phyloP scores from a whole-genome alignment of 2,329 filamentous ascomycete genomes.

The Alternaria sp. region DNA sequence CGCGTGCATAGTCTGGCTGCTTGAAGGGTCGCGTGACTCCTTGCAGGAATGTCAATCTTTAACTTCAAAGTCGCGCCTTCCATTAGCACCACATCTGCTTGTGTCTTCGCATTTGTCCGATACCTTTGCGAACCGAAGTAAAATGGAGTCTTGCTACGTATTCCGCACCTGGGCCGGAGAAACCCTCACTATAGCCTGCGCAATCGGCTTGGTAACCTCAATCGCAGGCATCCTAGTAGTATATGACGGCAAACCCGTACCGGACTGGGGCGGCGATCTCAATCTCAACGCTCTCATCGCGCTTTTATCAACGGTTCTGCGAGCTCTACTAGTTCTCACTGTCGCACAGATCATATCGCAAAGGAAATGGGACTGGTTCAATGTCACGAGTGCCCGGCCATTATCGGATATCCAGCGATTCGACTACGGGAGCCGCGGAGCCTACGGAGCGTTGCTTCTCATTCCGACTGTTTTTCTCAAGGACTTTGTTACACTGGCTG shows the following conservation, averaged over 20 bases:
- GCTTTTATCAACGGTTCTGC: neutral
- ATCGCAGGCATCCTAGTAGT: neutral
- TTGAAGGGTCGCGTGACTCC: neutral
- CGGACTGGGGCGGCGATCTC: neutral
- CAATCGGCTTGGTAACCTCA: neutral
- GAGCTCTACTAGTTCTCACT: neutral
- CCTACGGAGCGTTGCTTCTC: neutral
- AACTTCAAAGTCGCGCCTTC: neutral
- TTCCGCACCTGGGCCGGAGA: neutral
- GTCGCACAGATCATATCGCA: neutral
- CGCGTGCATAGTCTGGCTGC: neutral
- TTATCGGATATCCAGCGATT: neutral
- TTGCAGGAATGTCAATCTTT: neutral
- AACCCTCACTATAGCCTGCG: neutral
- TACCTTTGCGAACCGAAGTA: neutral
- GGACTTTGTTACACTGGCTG: neutral
- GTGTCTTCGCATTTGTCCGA: neutral
- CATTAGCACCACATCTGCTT: neutral
- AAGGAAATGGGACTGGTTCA: neutral
- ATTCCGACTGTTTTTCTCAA: neutral
- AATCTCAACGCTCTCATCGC: constrained; percentile 4
- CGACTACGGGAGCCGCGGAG: neutral
- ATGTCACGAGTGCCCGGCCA: neutral
- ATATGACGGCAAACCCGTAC: neutral
- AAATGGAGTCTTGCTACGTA: neutral